Conservation (phyloP, 768 basidiomycete species). For the Rhodotorula kratochvilovae region DNA sequence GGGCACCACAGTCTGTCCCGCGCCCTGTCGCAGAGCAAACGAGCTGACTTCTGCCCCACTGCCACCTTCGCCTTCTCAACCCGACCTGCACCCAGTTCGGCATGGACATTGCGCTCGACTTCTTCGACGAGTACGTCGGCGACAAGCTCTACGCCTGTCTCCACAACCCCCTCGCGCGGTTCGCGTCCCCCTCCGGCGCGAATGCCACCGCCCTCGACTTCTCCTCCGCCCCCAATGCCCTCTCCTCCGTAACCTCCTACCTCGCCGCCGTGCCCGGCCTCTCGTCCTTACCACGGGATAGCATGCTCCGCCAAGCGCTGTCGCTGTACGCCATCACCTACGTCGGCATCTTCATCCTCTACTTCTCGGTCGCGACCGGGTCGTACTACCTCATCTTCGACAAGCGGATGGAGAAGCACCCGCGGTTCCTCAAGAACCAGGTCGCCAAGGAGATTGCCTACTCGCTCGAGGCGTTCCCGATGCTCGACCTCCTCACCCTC, state of each 20-base stretch:
- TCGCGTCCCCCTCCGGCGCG: neutral
- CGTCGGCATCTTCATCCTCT: conserved; percentile 75
- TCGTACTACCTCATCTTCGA: conserved; percentile 88
- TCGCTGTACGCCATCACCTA: conserved; percentile 70
- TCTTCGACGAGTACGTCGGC: conserved; percentile 40
- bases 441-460: conserved; percentile 64
- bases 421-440: conserved; percentile 86
- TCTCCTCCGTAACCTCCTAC: conserved; percentile 7
- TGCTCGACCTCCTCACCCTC: conserved; percentile 74
- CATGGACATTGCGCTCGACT: conserved; percentile 35
- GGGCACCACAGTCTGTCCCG: too few species aligned
- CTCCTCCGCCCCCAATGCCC: neutral
- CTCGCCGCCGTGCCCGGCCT: conserved; percentile 24
- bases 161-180: conserved; percentile 27
- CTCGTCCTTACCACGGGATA: conserved; percentile 22
- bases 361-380: conserved; percentile 79
- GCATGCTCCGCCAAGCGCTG: conserved; percentile 59
- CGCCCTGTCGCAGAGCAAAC: fast-evolving
- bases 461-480: conserved; percentile 72
- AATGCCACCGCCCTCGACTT: conserved; percentile 17
- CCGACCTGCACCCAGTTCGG: neutral
- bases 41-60: neutral
- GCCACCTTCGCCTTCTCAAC: neutral
- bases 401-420: conserved; percentile 75
- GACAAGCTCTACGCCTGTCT: conserved; percentile 34